A percentile compares a stretch with the other conserved stretches of the same genome.
phyloP scores from a whole-genome alignment of 208 protist species.

The Trypanosoma vivax region DNA sequence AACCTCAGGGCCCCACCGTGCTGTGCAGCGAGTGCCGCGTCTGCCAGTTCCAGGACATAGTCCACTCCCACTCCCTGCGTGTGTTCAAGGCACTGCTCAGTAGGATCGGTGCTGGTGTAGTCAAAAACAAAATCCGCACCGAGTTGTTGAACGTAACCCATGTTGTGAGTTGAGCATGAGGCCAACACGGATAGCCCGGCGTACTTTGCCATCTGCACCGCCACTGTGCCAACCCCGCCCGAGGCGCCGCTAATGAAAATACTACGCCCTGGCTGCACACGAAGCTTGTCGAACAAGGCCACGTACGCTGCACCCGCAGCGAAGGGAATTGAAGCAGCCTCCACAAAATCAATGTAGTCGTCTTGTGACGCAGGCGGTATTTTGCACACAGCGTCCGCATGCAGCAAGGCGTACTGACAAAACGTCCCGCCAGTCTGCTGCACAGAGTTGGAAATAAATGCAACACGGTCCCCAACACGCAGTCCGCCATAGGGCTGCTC shows the following conservation, averaged over 20 bases:
- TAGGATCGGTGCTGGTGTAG: slow-evolving; percentile 46
- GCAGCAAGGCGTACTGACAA: slow-evolving; percentile 58
- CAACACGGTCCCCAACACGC: slow-evolving; percentile 51
- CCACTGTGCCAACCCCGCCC: slow-evolving; percentile 64
- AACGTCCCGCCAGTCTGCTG: slow-evolving; percentile 43
- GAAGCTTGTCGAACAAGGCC: slow-evolving; percentile 70
- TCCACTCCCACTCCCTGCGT: slow-evolving; percentile 74
- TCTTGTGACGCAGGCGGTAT: slow-evolving; percentile 25
- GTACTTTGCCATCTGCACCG: slow-evolving; percentile 74
- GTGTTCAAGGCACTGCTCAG: slow-evolving; percentile 34
- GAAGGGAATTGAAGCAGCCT: slow-evolving; percentile 56
- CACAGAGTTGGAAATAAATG: slow-evolving; percentile 47
- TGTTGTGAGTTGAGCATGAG: slow-evolving; percentile 46
- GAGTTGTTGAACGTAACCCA: slow-evolving; percentile 42
- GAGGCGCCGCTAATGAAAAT: slow-evolving; percentile 78
- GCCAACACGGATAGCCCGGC: slow-evolving; percentile 62
- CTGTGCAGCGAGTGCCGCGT: slow-evolving; percentile 24
- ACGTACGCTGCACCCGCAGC: slow-evolving; percentile 66
- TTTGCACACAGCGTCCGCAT: slow-evolving; percentile 36
- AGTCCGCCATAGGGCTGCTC: slow-evolving; percentile 16
- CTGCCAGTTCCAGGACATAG: slow-evolving; percentile 64
- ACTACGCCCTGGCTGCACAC: slow-evolving; percentile 38
- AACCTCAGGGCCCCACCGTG: slow-evolving; percentile 51
- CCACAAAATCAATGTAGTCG: slow-evolving; percentile 54
- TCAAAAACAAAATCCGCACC: slow-evolving; percentile 72